Conservation (phyloP, 352 stramenopile species). For the Sclerospora graminicola region DNA sequence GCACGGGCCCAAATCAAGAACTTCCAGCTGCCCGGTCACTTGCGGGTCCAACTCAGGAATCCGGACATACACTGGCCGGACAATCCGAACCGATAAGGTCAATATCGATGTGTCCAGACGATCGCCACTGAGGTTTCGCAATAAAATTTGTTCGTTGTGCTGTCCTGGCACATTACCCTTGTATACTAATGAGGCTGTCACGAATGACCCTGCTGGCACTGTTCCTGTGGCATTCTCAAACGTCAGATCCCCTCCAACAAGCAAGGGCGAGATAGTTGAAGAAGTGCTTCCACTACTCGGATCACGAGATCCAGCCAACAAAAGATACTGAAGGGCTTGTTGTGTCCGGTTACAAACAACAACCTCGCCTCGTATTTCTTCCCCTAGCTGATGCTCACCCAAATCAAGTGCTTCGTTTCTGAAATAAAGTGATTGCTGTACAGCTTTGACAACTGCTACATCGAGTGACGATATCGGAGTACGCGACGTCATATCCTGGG, state of each 20-base stretch:
- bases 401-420: constrained; percentile 64
- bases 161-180: constrained; percentile 51
- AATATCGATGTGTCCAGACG: constrained; percentile 64
- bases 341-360: constrained; percentile 60
- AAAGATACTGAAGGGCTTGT: constrained; percentile 59
- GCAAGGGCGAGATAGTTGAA: constrained; percentile 8
- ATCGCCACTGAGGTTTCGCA: constrained; percentile 75
- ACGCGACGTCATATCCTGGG: constrained; percentile 4
- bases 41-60: constrained; percentile 75
- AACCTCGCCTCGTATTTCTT: constrained; percentile 44
- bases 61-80: constrained; percentile 72
- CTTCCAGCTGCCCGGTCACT: constrained; percentile 56
- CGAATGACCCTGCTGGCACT: constrained; percentile 38
- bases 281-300: constrained; percentile 11
- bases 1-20: constrained; percentile 68
- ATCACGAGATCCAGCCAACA: constrained; percentile 47
- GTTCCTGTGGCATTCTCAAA: constrained; percentile 69
- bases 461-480: constrained; percentile 27
- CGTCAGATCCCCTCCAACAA: constrained; percentile 45
- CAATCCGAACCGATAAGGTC: constrained; percentile 54
- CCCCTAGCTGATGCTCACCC: constrained; percentile 64
- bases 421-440: constrained; percentile 55
- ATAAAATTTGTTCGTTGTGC: constrained; percentile 66
- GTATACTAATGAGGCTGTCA: constrained; percentile 60
- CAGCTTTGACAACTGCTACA: constrained; percentile 56